phyloP scores from a whole-genome alignment of 1,284 basidiomycete species.

The Ustilago sp. region DNA sequence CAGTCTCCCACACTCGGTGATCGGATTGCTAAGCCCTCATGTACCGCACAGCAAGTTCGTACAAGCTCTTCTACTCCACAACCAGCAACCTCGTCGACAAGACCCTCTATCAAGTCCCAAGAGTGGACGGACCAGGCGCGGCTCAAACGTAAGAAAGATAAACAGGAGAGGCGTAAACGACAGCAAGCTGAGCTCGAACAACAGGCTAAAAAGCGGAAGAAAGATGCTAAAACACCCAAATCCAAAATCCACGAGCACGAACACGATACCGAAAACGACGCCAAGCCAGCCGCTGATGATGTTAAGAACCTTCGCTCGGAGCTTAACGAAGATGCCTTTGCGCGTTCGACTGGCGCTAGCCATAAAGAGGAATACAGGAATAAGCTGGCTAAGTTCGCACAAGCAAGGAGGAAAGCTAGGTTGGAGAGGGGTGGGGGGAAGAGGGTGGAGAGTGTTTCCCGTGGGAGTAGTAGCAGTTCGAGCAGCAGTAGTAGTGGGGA shows the following conservation, averaged over 20 bases:
- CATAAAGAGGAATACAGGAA: constrained; percentile 43
- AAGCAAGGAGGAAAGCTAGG: constrained; percentile 34
- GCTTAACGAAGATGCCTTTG: constrained; percentile 54
- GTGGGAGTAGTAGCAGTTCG: constrained; percentile 6
- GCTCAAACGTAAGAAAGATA: neutral
- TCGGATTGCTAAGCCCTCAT: constrained; percentile 13
- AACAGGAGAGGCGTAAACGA: constrained; percentile 7
- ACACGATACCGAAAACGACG: neutral
- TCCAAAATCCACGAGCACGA: constrained; percentile 2
- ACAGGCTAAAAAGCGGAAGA: constrained; percentile 5
- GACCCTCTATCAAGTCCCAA: neutral
- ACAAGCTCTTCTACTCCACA: constrained; percentile 8
- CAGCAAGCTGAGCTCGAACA: constrained; percentile 11
- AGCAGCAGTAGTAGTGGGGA: constrained; percentile 10
- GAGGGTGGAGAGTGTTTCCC: constrained; percentile 3
- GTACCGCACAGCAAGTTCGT: neutral
- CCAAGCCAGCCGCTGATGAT: constrained; percentile 21
- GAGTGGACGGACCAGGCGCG: neutral
- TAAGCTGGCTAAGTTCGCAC: constrained; percentile 30
- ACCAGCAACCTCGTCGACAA: neutral
- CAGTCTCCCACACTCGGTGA: constrained; percentile 15
- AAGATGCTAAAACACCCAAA: neutral
- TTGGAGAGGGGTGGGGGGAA: constrained; percentile 15
- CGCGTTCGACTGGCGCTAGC: constrained; percentile 35
- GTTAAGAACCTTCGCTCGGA: constrained; percentile 41